Conservation (phyloP, 108 stramenopile genomes). For the Bacterosira constricta region DNA sequence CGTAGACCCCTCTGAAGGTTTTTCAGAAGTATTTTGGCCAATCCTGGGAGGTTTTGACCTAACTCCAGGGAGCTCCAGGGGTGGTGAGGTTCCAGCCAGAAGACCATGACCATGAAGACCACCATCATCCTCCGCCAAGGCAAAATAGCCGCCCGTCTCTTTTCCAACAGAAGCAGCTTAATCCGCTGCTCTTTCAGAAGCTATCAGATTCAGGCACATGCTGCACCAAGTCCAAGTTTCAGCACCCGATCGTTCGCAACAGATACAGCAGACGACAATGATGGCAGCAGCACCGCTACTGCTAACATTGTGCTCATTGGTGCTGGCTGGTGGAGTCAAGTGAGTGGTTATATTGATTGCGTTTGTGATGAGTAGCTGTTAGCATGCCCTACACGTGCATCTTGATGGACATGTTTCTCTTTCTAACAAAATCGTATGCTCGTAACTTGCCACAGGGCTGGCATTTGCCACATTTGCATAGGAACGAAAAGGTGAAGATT, state of each 20-base stretch:
- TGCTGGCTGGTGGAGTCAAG: conserved; percentile 77
- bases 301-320: conserved; percentile 73
- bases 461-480: conserved; percentile 66
- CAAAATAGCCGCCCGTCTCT: conserved; percentile 7
- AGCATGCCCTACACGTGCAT: too few species aligned
- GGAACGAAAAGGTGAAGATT: conserved; percentile 49
- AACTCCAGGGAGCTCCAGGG: too few species aligned
- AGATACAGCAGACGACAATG: background rate
- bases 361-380: too few species aligned
- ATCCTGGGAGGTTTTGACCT: conserved; percentile 42
- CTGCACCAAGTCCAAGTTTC: background rate
- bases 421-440: too few species aligned
- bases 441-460: too few species aligned
- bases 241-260: background rate
- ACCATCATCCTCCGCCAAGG: too few species aligned
- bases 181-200: background rate
- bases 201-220: background rate
- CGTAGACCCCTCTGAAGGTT: too few species aligned
- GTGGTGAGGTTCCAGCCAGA: too few species aligned
- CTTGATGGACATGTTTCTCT: background rate
- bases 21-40: too few species aligned
- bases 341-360: too few species aligned
- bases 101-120: too few species aligned
- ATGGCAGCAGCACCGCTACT: background rate
- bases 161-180: conserved; percentile 3